Evolutionary conservation across 2,329 filamentous ascomycete species (phyloP), one percentile per base, ranked within the genome.

Genomic region (Knufia fluminis): DNA sequence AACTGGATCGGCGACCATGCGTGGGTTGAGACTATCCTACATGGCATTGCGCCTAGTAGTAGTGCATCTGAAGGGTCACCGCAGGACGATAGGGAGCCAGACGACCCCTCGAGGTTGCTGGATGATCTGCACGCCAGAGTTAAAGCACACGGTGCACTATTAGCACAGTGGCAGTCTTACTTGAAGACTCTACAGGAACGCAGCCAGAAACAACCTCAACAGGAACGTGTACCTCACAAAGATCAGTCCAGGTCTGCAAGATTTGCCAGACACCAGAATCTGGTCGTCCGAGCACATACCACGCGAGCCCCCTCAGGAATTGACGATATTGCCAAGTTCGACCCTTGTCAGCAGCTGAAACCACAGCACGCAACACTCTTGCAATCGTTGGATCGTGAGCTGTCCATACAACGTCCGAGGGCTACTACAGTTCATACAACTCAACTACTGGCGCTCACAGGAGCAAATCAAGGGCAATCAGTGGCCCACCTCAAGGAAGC

Each of bases 101-200:
- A 36, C n/a, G n/a, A 14, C n/a, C 10, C 33, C n/a, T 36, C 33
- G 6, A 36, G 6, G 6, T 36, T 36, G 33, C 53, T 95, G 17
- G 76, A 85, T 53, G 82, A 89, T 60, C 68, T 96, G 3, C 83
- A 91, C 48, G 66, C 67, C 17, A 77, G 86, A 12, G 78, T 92
- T 0, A 70, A 72, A 38, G 70, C 76, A 4, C 88, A 94, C 58
- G 76, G 77, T 48, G 74, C 76, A 39, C 78, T 88, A 33, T 65
- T 95, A 23, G 73, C 78, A 46, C 81, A 76, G 63, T 94, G 88
- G 89, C 76, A 83, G 57, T 72, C 71, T n/a, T 87, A 88, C 53
- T 72, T 77, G 53, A 67, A 71, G 33, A 59, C 62, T 20, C 36
- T 53, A 17, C 36, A 45, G 40, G 47, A 50, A 48, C 20, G 42